Evolutionary conservation across 495 filamentous ascomycete genomes (phyloP).

Genomic region (Talaromyces proteolyticus): DNA sequence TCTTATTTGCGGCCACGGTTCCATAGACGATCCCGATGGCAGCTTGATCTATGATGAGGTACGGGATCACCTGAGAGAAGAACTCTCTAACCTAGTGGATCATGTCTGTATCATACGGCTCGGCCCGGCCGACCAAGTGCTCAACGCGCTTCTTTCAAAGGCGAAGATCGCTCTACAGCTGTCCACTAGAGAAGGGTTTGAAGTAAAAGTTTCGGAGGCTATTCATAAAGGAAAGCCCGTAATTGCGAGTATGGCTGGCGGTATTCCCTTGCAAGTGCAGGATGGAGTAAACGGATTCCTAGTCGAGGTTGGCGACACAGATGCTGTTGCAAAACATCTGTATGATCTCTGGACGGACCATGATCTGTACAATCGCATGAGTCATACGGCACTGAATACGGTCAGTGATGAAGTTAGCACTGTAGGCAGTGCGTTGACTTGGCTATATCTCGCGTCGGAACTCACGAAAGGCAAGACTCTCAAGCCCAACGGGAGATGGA

Average conservation of each 20-base stretch:
- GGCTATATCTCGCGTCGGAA: slow-evolving; percentile 70
- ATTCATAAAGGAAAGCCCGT: slow-evolving; percentile 80
- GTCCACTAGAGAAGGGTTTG: slow-evolving; percentile 80
- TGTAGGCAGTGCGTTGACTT: slow-evolving; percentile 70
- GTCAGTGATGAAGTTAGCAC: slow-evolving; percentile 83
- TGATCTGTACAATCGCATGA: slow-evolving; percentile 60
- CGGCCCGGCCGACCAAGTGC: slow-evolving; percentile 70
- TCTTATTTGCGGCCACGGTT: slow-evolving; percentile 72
- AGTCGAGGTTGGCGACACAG: slow-evolving; percentile 66
- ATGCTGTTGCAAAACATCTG: slow-evolving; percentile 65
- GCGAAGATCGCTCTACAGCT: slow-evolving; percentile 73
- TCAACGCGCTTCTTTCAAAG: slow-evolving; percentile 74
- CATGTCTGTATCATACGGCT: slow-evolving; percentile 74
- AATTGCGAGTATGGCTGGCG: slow-evolving; percentile 72
- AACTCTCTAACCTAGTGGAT: slow-evolving; percentile 41
- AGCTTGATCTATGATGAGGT: slow-evolving; percentile 66
- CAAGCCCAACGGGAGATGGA: slow-evolving; percentile 54
- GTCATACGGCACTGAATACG: slow-evolving; percentile 53
- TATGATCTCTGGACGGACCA: slow-evolving; percentile 64
- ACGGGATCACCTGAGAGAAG: slow-evolving; percentile 56
- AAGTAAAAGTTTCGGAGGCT: slow-evolving; percentile 86
- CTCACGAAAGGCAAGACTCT: slow-evolving; percentile 45
- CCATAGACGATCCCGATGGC: slow-evolving; percentile 81
- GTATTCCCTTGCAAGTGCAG: slow-evolving; percentile 77
- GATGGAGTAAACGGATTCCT: slow-evolving; percentile 71